Conservation (phyloP, 108 stramenopile species). For the Pseudonitzschia delicatissima region DNA sequence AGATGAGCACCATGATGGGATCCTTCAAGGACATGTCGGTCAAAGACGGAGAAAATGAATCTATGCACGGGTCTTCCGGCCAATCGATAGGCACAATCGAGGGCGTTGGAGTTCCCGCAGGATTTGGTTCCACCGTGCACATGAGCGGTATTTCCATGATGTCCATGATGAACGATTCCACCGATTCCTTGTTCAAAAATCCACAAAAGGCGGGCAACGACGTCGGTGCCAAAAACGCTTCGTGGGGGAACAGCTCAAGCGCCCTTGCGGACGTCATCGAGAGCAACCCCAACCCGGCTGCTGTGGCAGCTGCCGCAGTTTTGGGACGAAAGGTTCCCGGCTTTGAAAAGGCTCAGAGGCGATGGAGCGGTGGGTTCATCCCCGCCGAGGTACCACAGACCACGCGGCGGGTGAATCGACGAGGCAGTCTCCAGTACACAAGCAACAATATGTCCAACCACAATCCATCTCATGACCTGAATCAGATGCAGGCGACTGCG, state of each 20-base stretch:
- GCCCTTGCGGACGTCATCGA: not conserved
- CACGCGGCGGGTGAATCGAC: too few relatives aligned
- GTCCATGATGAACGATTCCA: conserved; percentile 27
- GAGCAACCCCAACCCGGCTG: not conserved
- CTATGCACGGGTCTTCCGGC: conserved; percentile 8
- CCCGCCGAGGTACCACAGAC: too few relatives aligned
- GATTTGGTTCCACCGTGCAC: not conserved
- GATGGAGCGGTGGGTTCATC: too few relatives aligned
- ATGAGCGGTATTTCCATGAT: conserved; percentile 31
- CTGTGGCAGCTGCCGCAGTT: not conserved
- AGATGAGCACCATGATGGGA: conserved; percentile 35
- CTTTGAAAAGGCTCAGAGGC: too few relatives aligned
- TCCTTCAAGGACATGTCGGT: conserved; percentile 45
- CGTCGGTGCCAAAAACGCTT: not conserved
- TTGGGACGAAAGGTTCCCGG: not conserved
- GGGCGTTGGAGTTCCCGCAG: not conserved
- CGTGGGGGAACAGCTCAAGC: conserved; percentile 5
- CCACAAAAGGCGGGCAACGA: conserved; percentile 1
- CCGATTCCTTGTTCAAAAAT: conserved; percentile 15
- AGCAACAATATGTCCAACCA: too few relatives aligned
- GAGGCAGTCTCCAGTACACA: too few relatives aligned
- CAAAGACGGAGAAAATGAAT: conserved; percentile 3
- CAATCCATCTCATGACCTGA: too few relatives aligned
- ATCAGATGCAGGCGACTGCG: too few relatives aligned
- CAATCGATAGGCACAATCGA: conserved; percentile 37